Percentiles rank a stretch among this genome's conserved stretches.
These are phyloP conservation scores for Penicillium cosmopolitanum DNA, from an alignment of 495 filamentous ascomycete genomes.

Conservation along the genomic window DNA sequence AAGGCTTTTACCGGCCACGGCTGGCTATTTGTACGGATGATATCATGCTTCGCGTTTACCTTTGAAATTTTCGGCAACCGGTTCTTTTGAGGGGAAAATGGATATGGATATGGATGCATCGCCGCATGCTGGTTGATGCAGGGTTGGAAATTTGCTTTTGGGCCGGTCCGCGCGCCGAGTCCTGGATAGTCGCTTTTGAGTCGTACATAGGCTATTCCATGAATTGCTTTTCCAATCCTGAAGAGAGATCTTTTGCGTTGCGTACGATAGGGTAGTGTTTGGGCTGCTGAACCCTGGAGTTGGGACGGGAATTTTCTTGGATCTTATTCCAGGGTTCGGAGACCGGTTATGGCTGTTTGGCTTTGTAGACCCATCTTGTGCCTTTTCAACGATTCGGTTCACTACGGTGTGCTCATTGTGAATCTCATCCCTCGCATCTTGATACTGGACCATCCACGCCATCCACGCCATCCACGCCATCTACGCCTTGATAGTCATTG, in stretches of 20 bases:
- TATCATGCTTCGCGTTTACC: conserved; percentile 38
- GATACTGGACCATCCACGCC: too few relatives aligned
- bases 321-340: neutral
- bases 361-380: too few relatives aligned
- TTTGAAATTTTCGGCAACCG: conserved; percentile 36
- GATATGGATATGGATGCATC: conserved; percentile 26
- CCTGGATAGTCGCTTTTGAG: conserved; percentile 29
- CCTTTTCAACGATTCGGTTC: too few relatives aligned
- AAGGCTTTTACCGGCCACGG: conserved; percentile 32
- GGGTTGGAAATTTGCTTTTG: conserved; percentile 24
- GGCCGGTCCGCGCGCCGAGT: conserved; percentile 12
- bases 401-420: too few relatives aligned
- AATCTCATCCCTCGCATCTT: too few relatives aligned
- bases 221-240: conserved; percentile 37
- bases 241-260: conserved; percentile 23
- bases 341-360: too few relatives aligned
- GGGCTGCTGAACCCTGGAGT: neutral
- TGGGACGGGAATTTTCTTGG: neutral
- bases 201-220: conserved; percentile 39
- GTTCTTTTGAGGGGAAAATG: conserved; percentile 28
- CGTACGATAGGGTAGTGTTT: neutral
- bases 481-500: too few relatives aligned
- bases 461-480: too few relatives aligned
- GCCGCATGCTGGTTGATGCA: conserved; percentile 27
- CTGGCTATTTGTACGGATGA: conserved; percentile 42